Conservation (phyloP, 768 basidiomycete genomes). For the Mycena pura region DNA sequence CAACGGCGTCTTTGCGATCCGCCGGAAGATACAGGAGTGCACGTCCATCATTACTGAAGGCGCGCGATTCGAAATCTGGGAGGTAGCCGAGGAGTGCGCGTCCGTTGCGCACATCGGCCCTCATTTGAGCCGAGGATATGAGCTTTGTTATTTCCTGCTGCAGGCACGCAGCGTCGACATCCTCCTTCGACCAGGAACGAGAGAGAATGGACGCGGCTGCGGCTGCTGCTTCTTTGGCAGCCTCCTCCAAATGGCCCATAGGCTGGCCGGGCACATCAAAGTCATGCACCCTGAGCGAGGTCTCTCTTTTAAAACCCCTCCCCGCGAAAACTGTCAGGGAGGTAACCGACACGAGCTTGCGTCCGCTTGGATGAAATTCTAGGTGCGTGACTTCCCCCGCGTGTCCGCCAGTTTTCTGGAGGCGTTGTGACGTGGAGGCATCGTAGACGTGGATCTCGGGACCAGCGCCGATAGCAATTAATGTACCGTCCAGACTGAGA, state of each 20-base stretch:
- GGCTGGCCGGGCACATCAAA: neutral
- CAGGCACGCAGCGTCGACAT: neutral
- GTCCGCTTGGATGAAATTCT: conserved; percentile 8
- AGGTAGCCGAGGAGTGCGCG: neutral
- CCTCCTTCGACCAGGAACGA: neutral
- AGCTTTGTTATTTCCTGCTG: neutral
- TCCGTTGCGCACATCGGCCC: neutral
- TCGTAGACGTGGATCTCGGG: conserved; percentile 2
- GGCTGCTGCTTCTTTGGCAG: neutral
- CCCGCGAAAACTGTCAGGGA: neutral
- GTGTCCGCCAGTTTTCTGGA: neutral
- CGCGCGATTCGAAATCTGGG: neutral
- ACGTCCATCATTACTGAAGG: conserved; percentile 18
- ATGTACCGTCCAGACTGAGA: neutral
- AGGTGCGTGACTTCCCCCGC: neutral
- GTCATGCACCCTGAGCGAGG: neutral
- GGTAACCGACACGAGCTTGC: neutral
- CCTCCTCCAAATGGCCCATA: neutral
- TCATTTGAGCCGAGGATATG: neutral
- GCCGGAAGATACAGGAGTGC: neutral
- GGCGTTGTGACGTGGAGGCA: neutral
- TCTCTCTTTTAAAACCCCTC: neutral
- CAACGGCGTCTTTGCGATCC: neutral
- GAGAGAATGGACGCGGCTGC: neutral
- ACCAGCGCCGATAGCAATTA: neutral